Evolutionary conservation across 2,329 filamentous ascomycete species (phyloP).

Genomic region (Madurella mycetomatis): DNA sequence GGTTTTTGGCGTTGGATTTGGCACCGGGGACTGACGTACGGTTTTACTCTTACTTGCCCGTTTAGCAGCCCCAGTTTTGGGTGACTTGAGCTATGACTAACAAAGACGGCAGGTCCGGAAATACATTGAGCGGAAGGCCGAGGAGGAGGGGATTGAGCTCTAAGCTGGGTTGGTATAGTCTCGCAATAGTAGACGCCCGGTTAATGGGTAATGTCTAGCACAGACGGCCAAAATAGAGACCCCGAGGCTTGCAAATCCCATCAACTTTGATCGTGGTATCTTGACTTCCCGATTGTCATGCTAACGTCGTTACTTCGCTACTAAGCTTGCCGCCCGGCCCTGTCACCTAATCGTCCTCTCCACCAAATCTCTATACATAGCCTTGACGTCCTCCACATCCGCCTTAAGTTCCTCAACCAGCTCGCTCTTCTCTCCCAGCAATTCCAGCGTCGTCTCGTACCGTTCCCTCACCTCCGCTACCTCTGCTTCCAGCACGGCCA

Average conservation of each 20-base stretch:
- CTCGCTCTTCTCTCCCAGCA: constrained; percentile 97
- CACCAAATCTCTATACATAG: constrained; percentile 90
- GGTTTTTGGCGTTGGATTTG: constrained; percentile 68
- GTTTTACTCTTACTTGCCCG: constrained; percentile 17
- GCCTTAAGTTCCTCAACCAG: constrained; percentile 83
- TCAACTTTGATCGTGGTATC: background rate
- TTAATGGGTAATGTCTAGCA: background rate
- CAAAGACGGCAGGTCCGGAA: constrained; percentile 54
- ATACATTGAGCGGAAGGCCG: constrained; percentile 73
- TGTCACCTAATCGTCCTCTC: constrained; percentile 62
- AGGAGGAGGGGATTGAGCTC: constrained; percentile 75
- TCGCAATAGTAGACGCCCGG: background rate
- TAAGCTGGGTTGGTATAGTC: constrained; percentile 15
- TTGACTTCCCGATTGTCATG: background rate
- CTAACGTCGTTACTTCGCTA: background rate
- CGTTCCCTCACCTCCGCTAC: constrained; percentile 66
- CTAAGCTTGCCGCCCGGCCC: background rate
- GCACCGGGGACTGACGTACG: constrained; percentile 80
- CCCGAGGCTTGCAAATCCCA: background rate
- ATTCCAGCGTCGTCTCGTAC: constrained; percentile 87
- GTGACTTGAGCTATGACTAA: background rate
- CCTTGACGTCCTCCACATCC: constrained; percentile 90
- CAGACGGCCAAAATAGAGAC: background rate
- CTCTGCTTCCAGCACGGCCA: constrained; percentile 63
- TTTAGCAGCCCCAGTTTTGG: constrained; percentile 8